phyloP scores from a whole-genome alignment of 2,329 filamentous ascomycete genomes.

The Fonsecaea erecta region DNA sequence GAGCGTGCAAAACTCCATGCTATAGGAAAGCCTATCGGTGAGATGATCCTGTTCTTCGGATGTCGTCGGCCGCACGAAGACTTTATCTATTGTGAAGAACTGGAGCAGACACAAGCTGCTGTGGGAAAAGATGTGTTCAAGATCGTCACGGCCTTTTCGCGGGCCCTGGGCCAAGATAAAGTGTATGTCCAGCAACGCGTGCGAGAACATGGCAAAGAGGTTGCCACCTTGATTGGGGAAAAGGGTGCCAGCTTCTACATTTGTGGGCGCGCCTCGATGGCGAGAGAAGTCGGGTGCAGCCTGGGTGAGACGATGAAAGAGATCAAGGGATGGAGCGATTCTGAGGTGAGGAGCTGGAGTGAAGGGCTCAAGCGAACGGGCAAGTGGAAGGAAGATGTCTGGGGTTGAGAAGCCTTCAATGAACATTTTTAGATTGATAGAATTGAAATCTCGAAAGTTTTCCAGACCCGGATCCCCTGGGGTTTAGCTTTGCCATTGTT shows the following conservation, averaged over 20 bases:
- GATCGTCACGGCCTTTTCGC: constrained; percentile 23
- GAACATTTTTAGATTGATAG: background rate
- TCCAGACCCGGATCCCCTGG: no score
- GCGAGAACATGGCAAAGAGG: background rate
- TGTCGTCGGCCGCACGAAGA: constrained; percentile 47
- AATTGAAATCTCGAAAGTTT: background rate
- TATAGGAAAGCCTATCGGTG: constrained; percentile 35
- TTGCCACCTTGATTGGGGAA: constrained; percentile 16
- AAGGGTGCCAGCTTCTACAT: constrained; percentile 25
- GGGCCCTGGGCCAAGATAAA: constrained; percentile 20
- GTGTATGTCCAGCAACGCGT: constrained; percentile 23
- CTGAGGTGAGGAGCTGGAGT: constrained; percentile 52
- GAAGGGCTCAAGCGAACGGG: constrained; percentile 55
- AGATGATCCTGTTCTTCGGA: constrained; percentile 51
- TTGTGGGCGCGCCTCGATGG: constrained; percentile 26
- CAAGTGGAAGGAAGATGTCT: constrained; percentile 62
- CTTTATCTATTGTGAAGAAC: constrained; percentile 42
- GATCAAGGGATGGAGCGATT: constrained; percentile 47
- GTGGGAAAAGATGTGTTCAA: constrained; percentile 22
- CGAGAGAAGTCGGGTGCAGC: constrained; percentile 42
- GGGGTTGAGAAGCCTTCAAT: constrained; percentile 46
- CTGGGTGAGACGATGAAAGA: constrained; percentile 42
- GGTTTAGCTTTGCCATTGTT: constrained; percentile 20
- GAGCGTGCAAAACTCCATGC: constrained; percentile 7
- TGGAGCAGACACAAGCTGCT: constrained; percentile 3